Base-by-base conservation (phyloP, 345 rosid genomes). In the Linum trigynum region DNA sequence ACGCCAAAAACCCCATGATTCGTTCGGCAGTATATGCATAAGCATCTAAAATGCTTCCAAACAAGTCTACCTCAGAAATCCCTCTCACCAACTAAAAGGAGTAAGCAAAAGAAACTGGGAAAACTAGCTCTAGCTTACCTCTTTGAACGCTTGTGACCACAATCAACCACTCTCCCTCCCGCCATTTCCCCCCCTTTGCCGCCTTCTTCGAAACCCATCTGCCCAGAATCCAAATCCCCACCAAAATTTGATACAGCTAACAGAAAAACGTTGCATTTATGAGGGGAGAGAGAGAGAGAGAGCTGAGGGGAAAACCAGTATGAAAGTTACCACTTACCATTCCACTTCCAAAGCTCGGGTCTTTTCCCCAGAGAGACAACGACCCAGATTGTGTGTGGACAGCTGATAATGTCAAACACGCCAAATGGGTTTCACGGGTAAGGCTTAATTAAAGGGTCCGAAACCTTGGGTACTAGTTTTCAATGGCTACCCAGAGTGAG, bases 81-180 rank as follows among this genome's bases (percentile, higher is more conserved):
- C 32, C 32, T 23, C 32, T 1, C 32, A 23, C 32, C 64, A 65
- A 39, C 55, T 12, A 61, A 43, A 73, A 61, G 56, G 74, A 50
- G 63, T 38, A 69, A 61, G 63, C 67, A 37, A 40, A 57, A 67
- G 59, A 41, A 50, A 2, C 16, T 57, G 48, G 42, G 50, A 66
- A 43, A 8, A 65, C 61, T 68, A 62, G 73, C 55, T 65, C 75
- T 23, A 23, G 32, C 32, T 23, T 23, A 94, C 99, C 99, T 94
- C 78, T 86, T 85, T 65, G 95, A 85, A 80, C 97, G 95, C 78
- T 83, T 84, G 84, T 94, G 95, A 58, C 65, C 67, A 11, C 80
- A 65, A 62, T 37, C 8, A 12, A 71, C 73, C 80, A 77, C 65
- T 71, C 80, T 82, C 76, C 77, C 60, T 62, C 85, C 92, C 78